These are phyloP conservation scores for Pseudogymnoascus sp. DNA, from an alignment of 2,329 filamentous ascomycete genomes.

Conservation along the genomic window DNA sequence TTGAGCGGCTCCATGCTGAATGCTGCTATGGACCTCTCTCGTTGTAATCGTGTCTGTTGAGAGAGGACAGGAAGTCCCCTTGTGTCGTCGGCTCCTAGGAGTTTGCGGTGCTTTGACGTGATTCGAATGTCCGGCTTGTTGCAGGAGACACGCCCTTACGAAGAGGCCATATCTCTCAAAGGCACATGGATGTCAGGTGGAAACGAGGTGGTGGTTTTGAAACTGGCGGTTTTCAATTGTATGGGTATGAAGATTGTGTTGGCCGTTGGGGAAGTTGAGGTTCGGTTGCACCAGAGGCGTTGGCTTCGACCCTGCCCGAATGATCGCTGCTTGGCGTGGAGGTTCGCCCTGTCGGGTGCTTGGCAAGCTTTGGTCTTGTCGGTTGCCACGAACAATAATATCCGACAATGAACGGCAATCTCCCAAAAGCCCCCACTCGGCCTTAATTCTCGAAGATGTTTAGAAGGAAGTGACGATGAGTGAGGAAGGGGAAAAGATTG, in stretches of 20 bases:
- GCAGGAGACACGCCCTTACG: not conserved
- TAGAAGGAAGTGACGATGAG: not conserved
- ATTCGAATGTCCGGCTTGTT: not conserved
- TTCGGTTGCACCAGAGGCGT: not conserved
- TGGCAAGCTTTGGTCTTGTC: not conserved
- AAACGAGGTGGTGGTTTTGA: not conserved
- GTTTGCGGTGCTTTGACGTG: not conserved
- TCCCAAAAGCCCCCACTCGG: not conserved
- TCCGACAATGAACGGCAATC: not conserved
- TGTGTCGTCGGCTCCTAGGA: not conserved
- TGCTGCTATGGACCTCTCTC: not conserved
- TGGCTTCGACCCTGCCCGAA: not conserved
- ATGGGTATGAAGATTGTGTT: not conserved
- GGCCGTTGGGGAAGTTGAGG: not conserved
- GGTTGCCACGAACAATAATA: not conserved
- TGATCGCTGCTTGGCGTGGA: slow-evolving; percentile 3
- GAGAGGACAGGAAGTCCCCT: not conserved
- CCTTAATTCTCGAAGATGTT: not conserved
- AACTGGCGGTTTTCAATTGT: not conserved
- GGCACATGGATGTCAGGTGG: not conserved
- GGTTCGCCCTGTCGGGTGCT: not conserved
- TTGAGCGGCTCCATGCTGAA: slow-evolving; percentile 46
- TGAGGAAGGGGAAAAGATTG: not conserved
- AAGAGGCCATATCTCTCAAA: slow-evolving; percentile 3
- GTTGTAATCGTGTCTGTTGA: not conserved